A percentile compares a stretch with the other conserved stretches of the same genome.
Evolutionary conservation across 768 basidiomycete genomes (phyloP).

Genomic region (Lepiota brunneoincarnata): DNA sequence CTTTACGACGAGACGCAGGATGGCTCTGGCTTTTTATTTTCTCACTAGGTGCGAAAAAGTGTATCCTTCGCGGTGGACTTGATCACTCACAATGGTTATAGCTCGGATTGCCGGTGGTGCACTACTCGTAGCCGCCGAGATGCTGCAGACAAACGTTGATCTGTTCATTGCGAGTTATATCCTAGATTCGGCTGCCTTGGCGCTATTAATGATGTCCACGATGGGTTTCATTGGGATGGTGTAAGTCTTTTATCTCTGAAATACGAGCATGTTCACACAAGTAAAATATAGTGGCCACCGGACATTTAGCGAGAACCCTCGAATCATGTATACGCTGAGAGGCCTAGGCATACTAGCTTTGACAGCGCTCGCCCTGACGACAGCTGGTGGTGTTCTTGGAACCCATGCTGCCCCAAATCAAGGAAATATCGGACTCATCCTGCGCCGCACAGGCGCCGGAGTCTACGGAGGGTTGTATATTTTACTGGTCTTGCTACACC

Average conservation of each 20-base stretch:
- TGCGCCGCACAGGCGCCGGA: conserved; percentile 42
- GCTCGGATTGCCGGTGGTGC: conserved; percentile 59
- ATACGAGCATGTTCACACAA: background rate
- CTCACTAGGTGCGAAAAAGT: conserved; percentile 42
- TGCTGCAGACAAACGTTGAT: conserved; percentile 32
- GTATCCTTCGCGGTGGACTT: background rate
- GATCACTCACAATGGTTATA: conserved; percentile 21
- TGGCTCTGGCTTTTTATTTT: conserved; percentile 71
- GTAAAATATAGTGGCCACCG: conserved; percentile 40
- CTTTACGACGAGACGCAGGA: conserved; percentile 55
- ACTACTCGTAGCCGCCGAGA: conserved; percentile 54
- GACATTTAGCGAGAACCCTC: conserved; percentile 48
- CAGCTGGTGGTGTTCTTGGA: conserved; percentile 47
- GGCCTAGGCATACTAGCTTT: conserved; percentile 34
- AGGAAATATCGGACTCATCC: conserved; percentile 30
- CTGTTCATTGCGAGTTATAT: conserved; percentile 54
- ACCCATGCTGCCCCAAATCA: conserved; percentile 31
- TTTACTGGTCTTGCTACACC: conserved; percentile 34
- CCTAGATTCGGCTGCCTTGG: conserved; percentile 41
- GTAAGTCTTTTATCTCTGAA: conserved; percentile 28
- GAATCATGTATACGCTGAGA: conserved; percentile 36
- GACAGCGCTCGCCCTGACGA: conserved; percentile 37
- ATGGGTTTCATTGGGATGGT: conserved; percentile 50
- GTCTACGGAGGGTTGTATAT: conserved; percentile 42
- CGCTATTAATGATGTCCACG: conserved; percentile 38